Base-by-base conservation (phyloP, 2,329 filamentous ascomycete species). In the Metarhizium anisopliae region DNA sequence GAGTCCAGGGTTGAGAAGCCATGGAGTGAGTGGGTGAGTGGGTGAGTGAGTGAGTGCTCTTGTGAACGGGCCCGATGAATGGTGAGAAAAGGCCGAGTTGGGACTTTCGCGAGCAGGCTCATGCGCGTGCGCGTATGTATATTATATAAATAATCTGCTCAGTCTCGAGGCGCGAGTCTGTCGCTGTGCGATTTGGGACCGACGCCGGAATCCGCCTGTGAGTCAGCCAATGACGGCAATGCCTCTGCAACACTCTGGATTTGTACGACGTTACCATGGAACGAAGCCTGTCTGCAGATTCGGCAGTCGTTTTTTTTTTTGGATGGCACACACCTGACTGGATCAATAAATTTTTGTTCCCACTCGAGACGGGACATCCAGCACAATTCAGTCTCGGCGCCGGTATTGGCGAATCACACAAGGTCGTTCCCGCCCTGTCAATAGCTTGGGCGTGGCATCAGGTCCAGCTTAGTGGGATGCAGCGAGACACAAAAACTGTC, bases 1-100 rank as follows among this genome's bases (percentile, higher is more conserved):
- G 85, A 11, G 76, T 72, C 84, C 84, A 87, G 57, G 58, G n/a
- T 40, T 43, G 55, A 30, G 51, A 52, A 8, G 53, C 51, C 55
- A 56, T 56, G 20, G 52, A 13, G 25, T 6, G 6, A n/a, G 20
- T 20, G n/a, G 13, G 8, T 47, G 20, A 16, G 8, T 47, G 43
- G 13, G 8, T 47, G 20, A 16, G 8, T 47, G 43, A 47, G 43
- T 5, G 43, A 18, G 4, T 45, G 25, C 25, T 11, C 32, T 35
- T 35, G 7, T 35, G 6, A 5, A 35, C 32, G 32, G 32, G 32
- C 32, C 10, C 32, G 32, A 8, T 35, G 32, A 35, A 2, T 35
- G 7, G 6, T 11, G 32, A 35, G 32, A 35, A 35, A 35, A 11
- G 32, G 32, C 32, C 32, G 32, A 35, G 7, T 11, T 11, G 32